Base-by-base conservation (phyloP, 2,329 filamentous ascomycete genomes). In the Chaetomiaceae sp. region DNA sequence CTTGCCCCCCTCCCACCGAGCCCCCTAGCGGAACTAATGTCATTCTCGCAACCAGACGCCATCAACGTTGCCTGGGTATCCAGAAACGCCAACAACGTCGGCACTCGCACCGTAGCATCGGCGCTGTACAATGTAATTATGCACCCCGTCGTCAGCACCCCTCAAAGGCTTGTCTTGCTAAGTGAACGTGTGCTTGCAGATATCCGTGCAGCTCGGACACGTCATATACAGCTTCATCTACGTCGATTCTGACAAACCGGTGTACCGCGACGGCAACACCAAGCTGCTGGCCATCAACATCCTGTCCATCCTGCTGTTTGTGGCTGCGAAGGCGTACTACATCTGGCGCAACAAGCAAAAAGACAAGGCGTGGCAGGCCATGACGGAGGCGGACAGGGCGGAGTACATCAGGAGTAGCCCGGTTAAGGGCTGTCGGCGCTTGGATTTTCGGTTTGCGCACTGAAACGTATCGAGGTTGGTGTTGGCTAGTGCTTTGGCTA, bases 31-130 rank as follows among this genome's bases (percentile, higher is more conserved):
- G 3, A 3, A 19, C 42, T 37, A 20, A 34, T 22, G 27, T 14
- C 10, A 9, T 10, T 11, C 30, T n/a, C 2, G 6, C 4, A 7
- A 4, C 29, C 46, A 59, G 73, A 83, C 56, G 76, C 79, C 0
- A 75, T 83, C 24, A 63, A 79, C 2, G 78, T 81, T 0, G 78
- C 74, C 0, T 77, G 76, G 68, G 75, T 70, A 2, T 78, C 74
- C 3, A 71, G 73, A 45, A 83, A 83, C 53, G 71, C 76, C 1
- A 78, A 79, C 47, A 74, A 72, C 17, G 79, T 83, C 4, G 69
- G 78, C 18, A 78, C 77, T 2, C 64, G 79, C 5, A 74, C 78
- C 5, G 75, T 83, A 3, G 75, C 76, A 0, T 73, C 76, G 0
- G 78, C 76, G 0, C 55, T 80, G 7, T 83, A 82, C 60, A 82